A percentile compares a stretch with the other conserved stretches of the same genome.
These are phyloP conservation scores for Fusarium heterosporum DNA, from an alignment of 2,329 filamentous ascomycete species.

Conservation along the genomic window DNA sequence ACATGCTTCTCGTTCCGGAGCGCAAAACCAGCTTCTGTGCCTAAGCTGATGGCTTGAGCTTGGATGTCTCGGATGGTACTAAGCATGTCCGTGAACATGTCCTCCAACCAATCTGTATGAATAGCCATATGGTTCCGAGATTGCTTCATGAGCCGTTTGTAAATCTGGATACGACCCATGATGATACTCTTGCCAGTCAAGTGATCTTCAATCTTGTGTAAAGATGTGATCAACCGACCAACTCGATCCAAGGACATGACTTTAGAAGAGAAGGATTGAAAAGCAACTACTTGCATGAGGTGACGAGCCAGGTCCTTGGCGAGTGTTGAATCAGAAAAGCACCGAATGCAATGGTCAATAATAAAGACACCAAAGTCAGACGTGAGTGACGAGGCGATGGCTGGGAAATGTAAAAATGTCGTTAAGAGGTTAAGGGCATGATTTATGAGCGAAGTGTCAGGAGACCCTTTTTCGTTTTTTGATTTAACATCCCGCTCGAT, in stretches of 20 bases:
- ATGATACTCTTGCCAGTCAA: slow-evolving; percentile 84
- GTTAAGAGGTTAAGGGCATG: slow-evolving; percentile 83
- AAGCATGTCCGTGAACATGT: slow-evolving; percentile 84
- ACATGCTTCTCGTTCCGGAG: slow-evolving; percentile 77
- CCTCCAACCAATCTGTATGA: slow-evolving; percentile 82
- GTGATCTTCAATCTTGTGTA: slow-evolving; percentile 79
- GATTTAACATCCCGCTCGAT: slow-evolving; percentile 83
- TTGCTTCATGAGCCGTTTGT: slow-evolving; percentile 80
- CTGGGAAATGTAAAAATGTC: slow-evolving; percentile 79
- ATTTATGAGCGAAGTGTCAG: slow-evolving; percentile 77
- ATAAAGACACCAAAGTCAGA: slow-evolving; percentile 85
- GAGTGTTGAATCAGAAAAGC: slow-evolving; percentile 73
- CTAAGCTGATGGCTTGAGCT: slow-evolving; percentile 77
- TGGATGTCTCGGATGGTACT: slow-evolving; percentile 83
- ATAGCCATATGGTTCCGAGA: slow-evolving; percentile 75
- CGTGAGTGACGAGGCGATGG: slow-evolving; percentile 76
- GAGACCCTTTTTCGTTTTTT: slow-evolving; percentile 64
- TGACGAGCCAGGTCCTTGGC: slow-evolving; percentile 84
- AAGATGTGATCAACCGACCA: slow-evolving; percentile 74
- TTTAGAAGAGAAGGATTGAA: slow-evolving; percentile 81
- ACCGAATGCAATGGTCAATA: slow-evolving; percentile 81
- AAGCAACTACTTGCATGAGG: slow-evolving; percentile 82
- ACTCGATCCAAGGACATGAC: slow-evolving; percentile 79
- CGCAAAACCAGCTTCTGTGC: slow-evolving; percentile 74
- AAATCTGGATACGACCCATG: slow-evolving; percentile 81